Evolutionary conservation across 2,329 filamentous ascomycete species (phyloP).

Genomic region (Coniochaeta sp.): DNA sequence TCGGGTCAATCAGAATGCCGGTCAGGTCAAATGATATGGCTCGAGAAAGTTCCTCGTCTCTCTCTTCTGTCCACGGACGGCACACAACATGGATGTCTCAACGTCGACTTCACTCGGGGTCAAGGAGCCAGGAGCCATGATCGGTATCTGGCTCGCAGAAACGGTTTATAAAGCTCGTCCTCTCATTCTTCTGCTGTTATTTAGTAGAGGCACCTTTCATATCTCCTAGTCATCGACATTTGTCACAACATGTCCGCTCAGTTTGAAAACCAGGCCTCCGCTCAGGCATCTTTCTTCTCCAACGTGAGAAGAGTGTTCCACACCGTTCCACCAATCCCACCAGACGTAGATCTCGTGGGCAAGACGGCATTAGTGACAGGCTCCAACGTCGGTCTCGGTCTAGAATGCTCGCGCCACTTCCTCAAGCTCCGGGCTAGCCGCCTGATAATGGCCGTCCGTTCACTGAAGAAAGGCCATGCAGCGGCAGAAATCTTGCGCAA

Average conservation of each 20-base stretch:
- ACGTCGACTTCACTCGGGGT: no score
- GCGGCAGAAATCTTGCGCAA: slow-evolving; percentile 24
- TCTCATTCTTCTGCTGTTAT: neutral
- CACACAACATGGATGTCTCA: no score
- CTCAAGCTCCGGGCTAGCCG: slow-evolving; percentile 24
- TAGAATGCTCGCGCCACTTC: slow-evolving; percentile 33
- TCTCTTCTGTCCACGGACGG: neutral
- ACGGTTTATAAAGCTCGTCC: no score
- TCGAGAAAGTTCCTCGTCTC: neutral
- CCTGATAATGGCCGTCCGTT: slow-evolving; percentile 35
- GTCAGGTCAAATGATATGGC: neutral
- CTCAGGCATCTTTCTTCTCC: neutral
- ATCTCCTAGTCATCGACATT: neutral
- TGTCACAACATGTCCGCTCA: neutral
- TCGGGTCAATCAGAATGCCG: neutral
- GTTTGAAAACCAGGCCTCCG: neutral
- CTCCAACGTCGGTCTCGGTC: slow-evolving; percentile 34
- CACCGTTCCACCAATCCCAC: neutral
- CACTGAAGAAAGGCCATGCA: slow-evolving; percentile 25
- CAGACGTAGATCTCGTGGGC: slow-evolving; percentile 5
- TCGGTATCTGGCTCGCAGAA: no score
- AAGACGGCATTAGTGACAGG: slow-evolving; percentile 37
- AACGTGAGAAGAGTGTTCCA: neutral
- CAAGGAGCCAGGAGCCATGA: no score
- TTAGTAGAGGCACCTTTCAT: neutral